Base-by-base conservation (phyloP, 352 stramenopile genomes). In the Pythium dissimile region DNA sequence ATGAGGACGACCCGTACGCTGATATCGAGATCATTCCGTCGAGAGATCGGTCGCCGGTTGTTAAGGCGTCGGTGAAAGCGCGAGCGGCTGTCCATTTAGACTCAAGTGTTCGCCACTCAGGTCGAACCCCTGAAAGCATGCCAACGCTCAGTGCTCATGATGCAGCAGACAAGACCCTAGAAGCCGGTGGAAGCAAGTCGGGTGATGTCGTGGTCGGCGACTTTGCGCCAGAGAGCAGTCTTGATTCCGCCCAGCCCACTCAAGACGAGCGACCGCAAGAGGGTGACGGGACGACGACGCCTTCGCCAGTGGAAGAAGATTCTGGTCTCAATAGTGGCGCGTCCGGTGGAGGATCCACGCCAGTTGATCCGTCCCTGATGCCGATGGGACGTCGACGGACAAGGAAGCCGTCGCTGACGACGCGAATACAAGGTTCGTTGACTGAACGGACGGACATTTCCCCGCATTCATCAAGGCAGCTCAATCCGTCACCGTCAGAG, bases 181-280 rank as follows among this genome's bases (percentile, higher is more conserved):
- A n/a, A n/a, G n/a, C n/a, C n/a, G n/a, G n/a, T n/a, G n/a, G n/a
- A n/a, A n/a, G n/a, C n/a, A n/a, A n/a, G n/a, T n/a, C n/a, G n/a
- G n/a, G n/a, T 34, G 43, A 58, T 44, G 51, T 50, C 27, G 27
- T 61, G 30, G 54, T 61, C 15, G 44, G 43, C 6, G 54, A 61
- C 24, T 61, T 43, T 3, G 54, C 16, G 7, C 34, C 42, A 9
- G 54, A 61, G 2, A 44, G 13, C 18, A 18, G 2, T 37, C 16
- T 16, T 30, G 31, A 47, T 13, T 32, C 12, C 20, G 34, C 38
- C 3, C 21, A 15, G 12, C 18, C 11, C 20, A 20, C 28, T 43
- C 9, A 27, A 15, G 49, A 30, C 6, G 35, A 56, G 8, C 15
- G 3, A 5, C 39, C 31, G 20, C 13, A 12, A 2, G 18, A 32